phyloP scores from a whole-genome alignment of 345 rosid genomes.

The Lepidium didymum region DNA sequence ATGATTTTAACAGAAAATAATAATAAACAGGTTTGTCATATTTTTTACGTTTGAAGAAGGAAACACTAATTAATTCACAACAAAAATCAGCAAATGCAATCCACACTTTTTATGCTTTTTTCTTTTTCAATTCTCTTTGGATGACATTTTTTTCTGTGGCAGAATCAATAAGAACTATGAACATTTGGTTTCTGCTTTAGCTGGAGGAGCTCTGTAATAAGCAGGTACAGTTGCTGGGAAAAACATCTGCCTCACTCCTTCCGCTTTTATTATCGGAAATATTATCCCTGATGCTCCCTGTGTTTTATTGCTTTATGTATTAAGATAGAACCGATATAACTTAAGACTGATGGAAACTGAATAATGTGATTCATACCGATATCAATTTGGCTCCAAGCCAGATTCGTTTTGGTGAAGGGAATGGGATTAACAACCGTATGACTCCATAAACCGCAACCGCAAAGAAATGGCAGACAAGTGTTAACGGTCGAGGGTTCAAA shows the following conservation, averaged over 20 bases:
- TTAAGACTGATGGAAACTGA: not conserved
- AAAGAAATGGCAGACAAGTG: slow-evolving; percentile 39
- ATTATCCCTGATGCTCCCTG: slow-evolving; percentile 50
- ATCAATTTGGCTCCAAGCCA: slow-evolving; percentile 44
- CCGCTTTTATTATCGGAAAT: slow-evolving; percentile 44
- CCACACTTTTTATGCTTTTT: not conserved
- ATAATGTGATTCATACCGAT: slow-evolving; percentile 21
- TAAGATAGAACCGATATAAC: not conserved
- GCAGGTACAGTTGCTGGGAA: slow-evolving; percentile 46
- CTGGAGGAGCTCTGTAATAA: slow-evolving; percentile 38
- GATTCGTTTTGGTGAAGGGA: slow-evolving; percentile 42
- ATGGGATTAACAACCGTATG: slow-evolving; percentile 35
- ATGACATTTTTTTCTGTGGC: not conserved
- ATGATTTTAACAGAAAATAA: not conserved
- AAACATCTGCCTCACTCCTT: slow-evolving; percentile 47
- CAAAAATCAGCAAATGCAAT: slow-evolving; percentile 1
- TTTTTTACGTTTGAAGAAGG: slow-evolving; percentile 1
- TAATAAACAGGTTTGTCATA: not conserved
- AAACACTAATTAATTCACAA: not conserved
- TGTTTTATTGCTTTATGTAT: not conserved
- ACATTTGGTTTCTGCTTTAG: slow-evolving; percentile 16
- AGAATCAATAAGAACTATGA: slow-evolving; percentile 8
- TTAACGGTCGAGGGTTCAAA: slow-evolving; percentile 35
- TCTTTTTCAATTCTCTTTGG: not conserved
- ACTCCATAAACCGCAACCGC: slow-evolving; percentile 46